Evolutionary conservation across 306 rosid species (phyloP).

Genomic region (Cyclanthera cordifolia): DNA sequence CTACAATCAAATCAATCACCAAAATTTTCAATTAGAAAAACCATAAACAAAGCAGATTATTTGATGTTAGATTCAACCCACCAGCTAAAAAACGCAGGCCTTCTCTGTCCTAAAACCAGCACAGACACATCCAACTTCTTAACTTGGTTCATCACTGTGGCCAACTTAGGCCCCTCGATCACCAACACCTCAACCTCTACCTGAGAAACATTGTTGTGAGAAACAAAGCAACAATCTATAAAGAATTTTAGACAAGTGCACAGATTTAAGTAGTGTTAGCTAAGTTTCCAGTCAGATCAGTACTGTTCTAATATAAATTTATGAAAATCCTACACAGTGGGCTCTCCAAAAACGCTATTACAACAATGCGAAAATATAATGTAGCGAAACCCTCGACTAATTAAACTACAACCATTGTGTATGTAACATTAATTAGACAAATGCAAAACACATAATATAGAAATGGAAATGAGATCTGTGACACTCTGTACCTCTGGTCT

Average conservation of each 20-base stretch:
- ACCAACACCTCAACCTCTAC: constrained; percentile 86
- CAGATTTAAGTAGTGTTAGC: too few relatives aligned
- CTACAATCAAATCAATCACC: constrained; percentile 28
- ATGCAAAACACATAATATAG: too few relatives aligned
- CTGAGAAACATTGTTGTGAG: constrained; percentile 22
- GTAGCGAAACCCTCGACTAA: too few relatives aligned
- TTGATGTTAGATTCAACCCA: constrained; percentile 23
- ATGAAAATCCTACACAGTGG: too few relatives aligned
- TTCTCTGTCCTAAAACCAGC: constrained; percentile 85
- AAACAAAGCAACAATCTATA: too few relatives aligned
- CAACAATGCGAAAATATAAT: too few relatives aligned
- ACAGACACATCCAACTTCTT: constrained; percentile 87
- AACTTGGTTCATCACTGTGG: constrained; percentile 72
- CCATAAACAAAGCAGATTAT: not conserved
- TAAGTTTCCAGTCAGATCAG: too few relatives aligned
- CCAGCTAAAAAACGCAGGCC: constrained; percentile 60
- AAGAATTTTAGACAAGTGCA: too few relatives aligned
- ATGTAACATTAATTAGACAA: too few relatives aligned
- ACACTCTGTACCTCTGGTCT: constrained; percentile 74
- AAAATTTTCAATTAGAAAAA: not conserved
- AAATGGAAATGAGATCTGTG: not conserved
- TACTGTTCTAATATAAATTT: too few relatives aligned
- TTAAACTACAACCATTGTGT: too few relatives aligned
- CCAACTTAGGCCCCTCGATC: constrained; percentile 72
- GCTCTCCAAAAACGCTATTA: too few relatives aligned